Percentiles rank a stretch among this genome's conserved stretches.
Conservation (phyloP, 2,329 filamentous ascomycete species). For the Phaeosphaeriaceae sp. region DNA sequence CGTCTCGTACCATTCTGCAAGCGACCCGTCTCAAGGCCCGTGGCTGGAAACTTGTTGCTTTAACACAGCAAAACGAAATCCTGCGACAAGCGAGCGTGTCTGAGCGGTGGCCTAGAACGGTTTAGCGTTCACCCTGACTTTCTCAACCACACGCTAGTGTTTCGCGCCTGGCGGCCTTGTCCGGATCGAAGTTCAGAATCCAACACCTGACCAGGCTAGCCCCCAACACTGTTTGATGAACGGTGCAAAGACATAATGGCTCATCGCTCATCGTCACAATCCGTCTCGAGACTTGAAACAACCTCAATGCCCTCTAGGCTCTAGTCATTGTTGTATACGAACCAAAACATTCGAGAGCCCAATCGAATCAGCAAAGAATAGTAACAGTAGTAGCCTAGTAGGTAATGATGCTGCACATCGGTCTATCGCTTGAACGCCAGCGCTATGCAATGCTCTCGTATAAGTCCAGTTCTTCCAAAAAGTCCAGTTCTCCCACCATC, state of each 20-base stretch:
- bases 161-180: slow-evolving; percentile 15
- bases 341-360: background rate
- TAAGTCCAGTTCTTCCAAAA: no score
- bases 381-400: background rate
- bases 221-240: slow-evolving; percentile 4
- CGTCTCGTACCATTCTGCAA: slow-evolving; percentile 17
- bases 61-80: slow-evolving; percentile 15
- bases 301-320: background rate
- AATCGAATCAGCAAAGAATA: background rate
- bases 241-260: background rate
- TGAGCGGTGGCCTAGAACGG: slow-evolving; percentile 2
- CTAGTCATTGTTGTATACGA: background rate
- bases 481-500: background rate
- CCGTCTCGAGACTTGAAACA: background rate
- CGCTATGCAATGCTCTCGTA: slow-evolving; percentile 34
- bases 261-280: background rate
- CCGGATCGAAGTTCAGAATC: background rate
- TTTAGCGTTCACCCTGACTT: slow-evolving; percentile 12
- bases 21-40: slow-evolving; percentile 20
- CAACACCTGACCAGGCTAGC: background rate
- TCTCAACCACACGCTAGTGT: slow-evolving; percentile 16
- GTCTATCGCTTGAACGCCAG: slow-evolving; percentile 29
- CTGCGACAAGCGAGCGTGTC: slow-evolving; percentile 19
- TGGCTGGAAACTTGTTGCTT: no score
- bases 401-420: no score